Conservation (phyloP, 148 eudicot species). For the Agrostemma githago region DNA sequence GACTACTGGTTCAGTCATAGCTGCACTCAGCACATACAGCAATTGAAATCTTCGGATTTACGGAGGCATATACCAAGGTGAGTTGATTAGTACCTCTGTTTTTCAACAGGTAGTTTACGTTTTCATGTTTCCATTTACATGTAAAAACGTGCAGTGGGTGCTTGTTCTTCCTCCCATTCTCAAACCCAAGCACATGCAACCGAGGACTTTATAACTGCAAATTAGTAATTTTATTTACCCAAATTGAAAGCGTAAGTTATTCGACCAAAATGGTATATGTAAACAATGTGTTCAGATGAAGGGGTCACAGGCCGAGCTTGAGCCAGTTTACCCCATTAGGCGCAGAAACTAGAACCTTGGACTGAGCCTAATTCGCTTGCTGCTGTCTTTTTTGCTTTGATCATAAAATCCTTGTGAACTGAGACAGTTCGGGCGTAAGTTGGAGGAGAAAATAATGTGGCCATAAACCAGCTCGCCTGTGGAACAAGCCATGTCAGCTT, state of each 20-base stretch:
- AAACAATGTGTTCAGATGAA: neutral
- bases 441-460: neutral
- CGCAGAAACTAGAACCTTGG: neutral
- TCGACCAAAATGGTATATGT: neutral
- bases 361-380: neutral
- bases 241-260: neutral
- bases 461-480: neutral
- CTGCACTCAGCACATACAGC: slow-evolving; percentile 83
- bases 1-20: slow-evolving; percentile 82
- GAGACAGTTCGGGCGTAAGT: neutral
- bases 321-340: neutral
- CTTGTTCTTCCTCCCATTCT: neutral
- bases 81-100: neutral
- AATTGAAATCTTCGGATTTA: slow-evolving; percentile 30
- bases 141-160: neutral
- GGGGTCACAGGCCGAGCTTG: neutral
- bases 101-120: neutral
- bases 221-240: neutral
- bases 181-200: neutral
- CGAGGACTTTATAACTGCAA: neutral
- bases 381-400: neutral
- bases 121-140: no score
- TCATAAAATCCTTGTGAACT: neutral
- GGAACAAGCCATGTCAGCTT: neutral
- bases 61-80: slow-evolving; percentile 11